These are phyloP conservation scores for Dissoconium aciculare DNA, from an alignment of 2,329 filamentous ascomycete species.

Conservation along the genomic window DNA sequence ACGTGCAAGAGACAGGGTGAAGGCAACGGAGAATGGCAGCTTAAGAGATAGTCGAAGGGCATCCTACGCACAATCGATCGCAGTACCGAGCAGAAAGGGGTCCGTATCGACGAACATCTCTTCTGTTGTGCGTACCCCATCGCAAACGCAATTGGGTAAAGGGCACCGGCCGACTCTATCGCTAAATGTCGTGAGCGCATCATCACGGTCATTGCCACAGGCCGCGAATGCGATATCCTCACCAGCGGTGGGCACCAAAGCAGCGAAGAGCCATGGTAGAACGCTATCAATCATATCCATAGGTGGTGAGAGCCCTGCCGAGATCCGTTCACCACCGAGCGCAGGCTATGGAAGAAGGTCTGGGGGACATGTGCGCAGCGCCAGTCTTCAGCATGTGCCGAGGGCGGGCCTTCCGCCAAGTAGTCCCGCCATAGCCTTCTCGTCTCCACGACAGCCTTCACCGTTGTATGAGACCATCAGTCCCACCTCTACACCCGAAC, in stretches of 20 bases:
- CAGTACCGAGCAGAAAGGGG: constrained; percentile 12
- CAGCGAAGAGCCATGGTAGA: constrained; percentile 32
- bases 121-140: constrained; percentile 11
- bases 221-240: constrained; percentile 11
- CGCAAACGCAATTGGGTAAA: constrained; percentile 5
- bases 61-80: constrained; percentile 4
- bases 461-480: constrained; percentile 28
- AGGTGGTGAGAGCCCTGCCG: constrained; percentile 28
- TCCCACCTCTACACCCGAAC: constrained; percentile 16
- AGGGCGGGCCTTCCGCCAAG: constrained; percentile 14
- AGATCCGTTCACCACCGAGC: constrained; percentile 8
- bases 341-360: constrained; percentile 29
- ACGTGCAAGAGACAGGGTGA: constrained; percentile 5
- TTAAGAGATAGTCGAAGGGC: not conserved
- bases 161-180: constrained; percentile 57
- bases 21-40: constrained; percentile 7
- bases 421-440: constrained; percentile 3
- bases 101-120: constrained; percentile 13
- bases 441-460: constrained; percentile 24
- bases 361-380: constrained; percentile 55
- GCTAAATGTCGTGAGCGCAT: constrained; percentile 32
- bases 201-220: constrained; percentile 7
- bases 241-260: constrained; percentile 32
- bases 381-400: constrained; percentile 63
- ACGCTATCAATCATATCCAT: constrained; percentile 37